Conservation (phyloP, 345 rosid species). For the Tarenaya hassleriana region DNA sequence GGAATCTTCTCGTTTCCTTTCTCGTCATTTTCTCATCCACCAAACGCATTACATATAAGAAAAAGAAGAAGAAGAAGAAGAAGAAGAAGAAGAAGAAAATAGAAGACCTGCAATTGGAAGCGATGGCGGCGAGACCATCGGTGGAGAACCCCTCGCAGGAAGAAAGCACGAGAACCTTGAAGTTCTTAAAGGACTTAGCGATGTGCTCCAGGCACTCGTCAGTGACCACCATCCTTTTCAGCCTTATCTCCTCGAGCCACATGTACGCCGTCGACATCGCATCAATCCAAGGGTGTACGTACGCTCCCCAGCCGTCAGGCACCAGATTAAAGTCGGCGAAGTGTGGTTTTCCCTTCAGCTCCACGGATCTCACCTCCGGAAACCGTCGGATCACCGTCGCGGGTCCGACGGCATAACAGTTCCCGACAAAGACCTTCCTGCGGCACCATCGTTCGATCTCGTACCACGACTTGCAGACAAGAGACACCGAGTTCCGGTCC, state of each 20-base stretch:
- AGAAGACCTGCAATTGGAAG: slow-evolving; percentile 73
- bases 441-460: slow-evolving; percentile 80
- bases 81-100: no score
- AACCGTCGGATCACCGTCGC: slow-evolving; percentile 54
- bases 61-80: not conserved
- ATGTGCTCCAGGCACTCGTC: slow-evolving; percentile 76
- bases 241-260: slow-evolving; percentile 76
- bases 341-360: slow-evolving; percentile 91
- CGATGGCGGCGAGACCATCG: slow-evolving; percentile 84
- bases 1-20: no score
- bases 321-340: slow-evolving; percentile 90
- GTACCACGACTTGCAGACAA: slow-evolving; percentile 92
- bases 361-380: slow-evolving; percentile 77
- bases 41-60: not conserved
- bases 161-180: slow-evolving; percentile 64
- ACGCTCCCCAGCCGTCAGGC: slow-evolving; percentile 92
- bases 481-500: slow-evolving; percentile 74
- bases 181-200: slow-evolving; percentile 72
- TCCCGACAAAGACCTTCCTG: slow-evolving; percentile 67
- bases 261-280: slow-evolving; percentile 50
- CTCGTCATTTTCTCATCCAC: not conserved
- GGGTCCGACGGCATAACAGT: slow-evolving; percentile 88
- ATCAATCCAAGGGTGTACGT: slow-evolving; percentile 65
- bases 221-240: slow-evolving; percentile 85
- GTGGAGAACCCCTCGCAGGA: slow-evolving; percentile 94